Evolutionary conservation across 2,329 filamentous ascomycete species (phyloP), one percentile per base, ranked within the genome.

Genomic region (Neodidymelliopsis sp.): DNA sequence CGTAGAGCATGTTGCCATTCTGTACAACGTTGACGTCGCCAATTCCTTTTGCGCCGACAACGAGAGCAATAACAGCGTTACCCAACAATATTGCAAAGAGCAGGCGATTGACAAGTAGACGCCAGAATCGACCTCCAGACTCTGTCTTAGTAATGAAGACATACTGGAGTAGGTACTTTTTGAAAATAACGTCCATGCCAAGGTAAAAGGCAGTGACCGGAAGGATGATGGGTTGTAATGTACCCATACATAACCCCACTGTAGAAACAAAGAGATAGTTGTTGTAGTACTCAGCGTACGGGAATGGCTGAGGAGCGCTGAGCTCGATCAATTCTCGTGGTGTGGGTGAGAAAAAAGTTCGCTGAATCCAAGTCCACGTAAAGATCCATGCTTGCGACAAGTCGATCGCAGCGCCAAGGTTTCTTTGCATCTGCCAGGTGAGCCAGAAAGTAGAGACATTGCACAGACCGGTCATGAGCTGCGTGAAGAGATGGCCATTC

Each of bases 211-310:
- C 91, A 0, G 90, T 91, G 28, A 95, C 87, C 0, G 90, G 87
- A 6, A 99, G 81, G 3, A 95, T 87, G 24, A 97, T 81, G 0
- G 94, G 94, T 72, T 97, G 93, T 34, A 97, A 81, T 2, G 86
- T 85, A 1, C 88, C 86, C 67, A 93, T 97, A 62, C 86, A 90
- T 10, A 97, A 79, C 0, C 90, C 88, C 18, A 97, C 89, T 0
- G 92, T 96, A 16, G 88, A 79, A 73, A 97, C 97, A 76, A 90
- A 97, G 22, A 97, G 80, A 72, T 96, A 97, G 72, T 95, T 97
- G 74, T 97, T 97, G 81, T 97, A 97, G 75, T 97, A 97, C 60
- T 86, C 91, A 49, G 93, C 91, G 66, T 97, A 97, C 57, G 96
- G 91, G 70, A 99, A 97, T 0, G 90, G 80, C 8, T 90, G 91